These are phyloP conservation scores for Yamadazyma diddensiae DNA, from an alignment of 1,139 yeast genomes.

Conservation along the genomic window DNA sequence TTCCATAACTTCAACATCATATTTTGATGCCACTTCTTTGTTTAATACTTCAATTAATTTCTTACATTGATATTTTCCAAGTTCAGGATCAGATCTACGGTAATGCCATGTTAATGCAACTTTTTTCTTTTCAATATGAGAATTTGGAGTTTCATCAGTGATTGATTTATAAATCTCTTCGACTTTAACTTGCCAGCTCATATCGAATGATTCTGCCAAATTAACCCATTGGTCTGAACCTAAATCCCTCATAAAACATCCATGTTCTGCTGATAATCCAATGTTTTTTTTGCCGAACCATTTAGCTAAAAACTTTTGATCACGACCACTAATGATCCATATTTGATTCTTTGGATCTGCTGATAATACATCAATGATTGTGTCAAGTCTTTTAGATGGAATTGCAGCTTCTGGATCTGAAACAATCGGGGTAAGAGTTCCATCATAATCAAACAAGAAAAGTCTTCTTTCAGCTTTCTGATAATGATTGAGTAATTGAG, in stretches of 20 bases:
- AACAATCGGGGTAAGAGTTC: constrained; percentile 94
- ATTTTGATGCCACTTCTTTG: constrained; percentile 57
- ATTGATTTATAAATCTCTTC: constrained; percentile 67
- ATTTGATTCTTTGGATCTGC: constrained; percentile 81
- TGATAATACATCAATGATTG: constrained; percentile 57
- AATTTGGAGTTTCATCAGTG: constrained; percentile 89
- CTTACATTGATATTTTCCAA: constrained; percentile 83
- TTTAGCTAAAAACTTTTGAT: constrained; percentile 80
- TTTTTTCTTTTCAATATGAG: constrained; percentile 81
- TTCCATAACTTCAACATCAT: constrained; percentile 93
- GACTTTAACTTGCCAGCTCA: constrained; percentile 91
- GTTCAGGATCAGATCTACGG: constrained; percentile 88
- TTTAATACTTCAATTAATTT: constrained; percentile 66
- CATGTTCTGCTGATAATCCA: constrained; percentile 95
- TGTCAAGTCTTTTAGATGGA: constrained; percentile 72
- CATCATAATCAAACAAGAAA: constrained; percentile 93
- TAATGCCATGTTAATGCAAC: constrained; percentile 99
- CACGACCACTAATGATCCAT: constrained; percentile 97
- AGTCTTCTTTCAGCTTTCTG: constrained; percentile 62
- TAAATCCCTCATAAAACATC: constrained; percentile 83
- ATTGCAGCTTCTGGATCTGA: constrained; percentile 98
- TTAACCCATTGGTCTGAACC: constrained; percentile 71
- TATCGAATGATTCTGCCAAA: constrained; percentile 76
- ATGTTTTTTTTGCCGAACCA: constrained; percentile 77
- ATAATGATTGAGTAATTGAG: constrained; percentile 60